These are phyloP conservation scores for Setaria viridis DNA, from an alignment of 202 grass and related monocot species.

Conservation along the genomic window DNA sequence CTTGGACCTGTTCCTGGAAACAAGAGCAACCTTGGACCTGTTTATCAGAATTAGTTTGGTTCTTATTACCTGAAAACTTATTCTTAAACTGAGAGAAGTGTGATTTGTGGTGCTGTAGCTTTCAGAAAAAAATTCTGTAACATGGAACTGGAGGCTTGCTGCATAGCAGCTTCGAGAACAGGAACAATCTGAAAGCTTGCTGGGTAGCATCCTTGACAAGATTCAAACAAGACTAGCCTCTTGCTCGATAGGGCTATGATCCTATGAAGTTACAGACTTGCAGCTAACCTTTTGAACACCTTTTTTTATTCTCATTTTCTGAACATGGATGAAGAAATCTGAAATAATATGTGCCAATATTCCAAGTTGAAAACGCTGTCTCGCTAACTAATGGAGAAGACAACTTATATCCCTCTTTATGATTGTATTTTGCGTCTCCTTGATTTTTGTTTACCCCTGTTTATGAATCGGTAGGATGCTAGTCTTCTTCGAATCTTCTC, in stretches of 20 bases:
- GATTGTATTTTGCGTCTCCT: neutral
- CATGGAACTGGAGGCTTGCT: neutral
- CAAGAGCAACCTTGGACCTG: neutral
- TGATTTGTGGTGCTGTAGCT: neutral
- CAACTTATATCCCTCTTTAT: no score
- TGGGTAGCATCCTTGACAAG: neutral
- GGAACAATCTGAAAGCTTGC: neutral
- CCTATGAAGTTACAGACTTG: neutral
- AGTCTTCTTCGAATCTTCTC: constrained; percentile 1
- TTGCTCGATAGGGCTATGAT: neutral
- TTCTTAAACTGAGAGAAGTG: neutral
- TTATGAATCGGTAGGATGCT: neutral
- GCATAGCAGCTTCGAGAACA: neutral
- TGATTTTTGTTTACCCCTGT: constrained; percentile 2
- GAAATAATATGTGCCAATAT: neutral
- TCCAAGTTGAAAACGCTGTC: neutral
- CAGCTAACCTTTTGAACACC: neutral
- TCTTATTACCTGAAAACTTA: constrained; percentile 1
- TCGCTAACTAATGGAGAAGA: neutral
- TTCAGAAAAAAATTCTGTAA: neutral
- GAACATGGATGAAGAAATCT: neutral
- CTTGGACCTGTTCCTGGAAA: neutral
- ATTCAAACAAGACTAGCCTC: no score
- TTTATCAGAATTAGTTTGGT: neutral
- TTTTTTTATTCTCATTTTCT: neutral